Evolutionary conservation across 2,329 filamentous ascomycete species (phyloP).

Genomic region (Pyrenophora teres): DNA sequence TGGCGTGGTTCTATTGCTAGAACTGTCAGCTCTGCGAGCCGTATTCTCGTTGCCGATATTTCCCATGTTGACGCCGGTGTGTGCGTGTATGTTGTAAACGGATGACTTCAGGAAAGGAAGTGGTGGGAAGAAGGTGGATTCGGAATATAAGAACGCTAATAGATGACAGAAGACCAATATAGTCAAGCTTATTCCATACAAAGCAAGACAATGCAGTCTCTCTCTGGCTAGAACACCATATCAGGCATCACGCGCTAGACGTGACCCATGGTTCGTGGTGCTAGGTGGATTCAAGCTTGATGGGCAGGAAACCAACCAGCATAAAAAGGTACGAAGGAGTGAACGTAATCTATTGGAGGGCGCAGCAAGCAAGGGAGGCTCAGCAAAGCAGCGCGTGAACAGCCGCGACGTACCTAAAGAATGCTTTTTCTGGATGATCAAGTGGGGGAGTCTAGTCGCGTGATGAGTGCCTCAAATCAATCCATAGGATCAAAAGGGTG

Average conservation of each 20-base stretch:
- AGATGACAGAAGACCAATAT: no score
- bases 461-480: slow-evolving; percentile 1
- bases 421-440: not conserved
- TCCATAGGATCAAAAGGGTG: not conserved
- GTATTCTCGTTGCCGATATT: slow-evolving; percentile 34
- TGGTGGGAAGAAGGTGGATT: not conserved
- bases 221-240: no score
- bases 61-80: slow-evolving; percentile 14
- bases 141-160: not conserved
- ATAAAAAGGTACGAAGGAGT: no score
- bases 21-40: slow-evolving; percentile 35
- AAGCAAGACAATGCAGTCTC: no score
- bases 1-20: slow-evolving; percentile 23
- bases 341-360: not conserved
- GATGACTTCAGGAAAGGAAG: not conserved
- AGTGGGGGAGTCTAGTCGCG: slow-evolving; percentile 2
- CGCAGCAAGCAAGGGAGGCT: not conserved
- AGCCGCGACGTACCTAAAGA: slow-evolving; percentile 9
- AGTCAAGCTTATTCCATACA: no score
- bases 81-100: no score
- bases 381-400: not conserved
- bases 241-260: not conserved
- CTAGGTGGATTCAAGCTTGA: no score
- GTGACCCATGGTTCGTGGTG: not conserved
- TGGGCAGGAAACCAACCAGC: no score